Conservation (phyloP, 305 asterid species). For the Ilex paraguariensis region DNA sequence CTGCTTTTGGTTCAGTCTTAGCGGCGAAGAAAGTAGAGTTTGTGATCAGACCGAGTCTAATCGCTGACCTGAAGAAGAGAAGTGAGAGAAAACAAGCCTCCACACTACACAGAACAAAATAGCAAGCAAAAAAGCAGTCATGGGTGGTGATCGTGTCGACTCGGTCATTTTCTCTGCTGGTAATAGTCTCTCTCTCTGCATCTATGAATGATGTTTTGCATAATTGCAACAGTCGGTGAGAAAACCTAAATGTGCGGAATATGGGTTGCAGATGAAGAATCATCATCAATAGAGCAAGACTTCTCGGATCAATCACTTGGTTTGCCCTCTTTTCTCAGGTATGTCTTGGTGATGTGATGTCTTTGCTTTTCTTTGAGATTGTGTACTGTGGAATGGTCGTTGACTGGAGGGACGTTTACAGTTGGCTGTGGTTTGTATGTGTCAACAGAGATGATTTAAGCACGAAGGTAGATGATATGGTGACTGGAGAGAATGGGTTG, state of each 20-base stretch:
- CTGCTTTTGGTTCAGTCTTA: no score
- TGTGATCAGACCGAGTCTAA: no score
- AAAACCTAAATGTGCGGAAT: background rate
- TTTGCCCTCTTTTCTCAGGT: constrained; percentile 28
- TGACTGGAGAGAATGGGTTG: constrained; percentile 11
- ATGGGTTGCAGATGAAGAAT: constrained; percentile 33
- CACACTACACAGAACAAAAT: background rate
- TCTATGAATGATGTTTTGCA: no score
- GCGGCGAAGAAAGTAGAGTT: no score
- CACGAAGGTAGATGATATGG: constrained; percentile 16
- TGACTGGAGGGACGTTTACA: background rate
- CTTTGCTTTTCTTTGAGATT: background rate
- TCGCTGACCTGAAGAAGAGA: no score
- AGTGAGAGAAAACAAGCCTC: background rate
- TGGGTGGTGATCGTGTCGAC: constrained; percentile 46
- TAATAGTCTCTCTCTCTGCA: constrained; percentile 8
- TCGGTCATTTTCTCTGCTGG: constrained; percentile 24
- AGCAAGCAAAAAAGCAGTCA: constrained; percentile 8
- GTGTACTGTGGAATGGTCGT: no score
- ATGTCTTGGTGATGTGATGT: background rate
- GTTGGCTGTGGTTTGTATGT: constrained; percentile 10
- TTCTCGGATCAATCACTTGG: constrained; percentile 14
- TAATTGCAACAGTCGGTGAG: no score
- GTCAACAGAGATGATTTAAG: constrained; percentile 34
- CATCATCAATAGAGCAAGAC: constrained; percentile 21